Percentiles rank a stretch among this genome's conserved stretches.
These are phyloP conservation scores for Priceomyces fermenticarens DNA, from an alignment of 805 yeast genomes.

Conservation along the genomic window DNA sequence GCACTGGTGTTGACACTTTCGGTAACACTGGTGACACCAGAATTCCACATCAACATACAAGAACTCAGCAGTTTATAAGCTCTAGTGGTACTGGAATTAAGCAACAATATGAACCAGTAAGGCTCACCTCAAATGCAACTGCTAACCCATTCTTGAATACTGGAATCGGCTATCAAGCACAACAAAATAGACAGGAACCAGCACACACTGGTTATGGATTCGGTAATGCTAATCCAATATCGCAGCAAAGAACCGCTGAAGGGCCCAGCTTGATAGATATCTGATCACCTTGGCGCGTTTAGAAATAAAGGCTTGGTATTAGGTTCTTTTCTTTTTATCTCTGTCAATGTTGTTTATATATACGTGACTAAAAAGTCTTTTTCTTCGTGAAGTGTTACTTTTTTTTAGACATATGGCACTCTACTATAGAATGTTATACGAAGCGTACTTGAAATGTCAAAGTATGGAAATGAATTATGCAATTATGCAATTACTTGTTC, in stretches of 20 bases:
- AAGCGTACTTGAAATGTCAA: too few species aligned
- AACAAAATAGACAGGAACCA: conserved; percentile 45
- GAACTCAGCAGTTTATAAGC: conserved; percentile 74
- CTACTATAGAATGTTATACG: too few species aligned
- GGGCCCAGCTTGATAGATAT: conserved; percentile 49
- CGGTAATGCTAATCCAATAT: conserved; percentile 63
- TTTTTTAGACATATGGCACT: too few species aligned
- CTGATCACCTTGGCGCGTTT: conserved; percentile 11
- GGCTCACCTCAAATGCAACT: conserved; percentile 36
- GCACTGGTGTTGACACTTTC: conserved; percentile 91
- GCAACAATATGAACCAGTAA: conserved; percentile 37
- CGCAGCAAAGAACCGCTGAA: conserved; percentile 28
- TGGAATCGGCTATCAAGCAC: conserved; percentile 46
- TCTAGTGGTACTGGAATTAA: conserved; percentile 84
- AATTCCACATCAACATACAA: conserved; percentile 91
- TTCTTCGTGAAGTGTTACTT: too few species aligned
- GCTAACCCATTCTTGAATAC: conserved; percentile 62
- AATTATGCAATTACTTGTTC: too few species aligned
- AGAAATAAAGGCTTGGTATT: too few species aligned
- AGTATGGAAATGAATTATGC: too few species aligned
- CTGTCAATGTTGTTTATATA: background rate
- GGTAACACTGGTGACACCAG: conserved; percentile 83
- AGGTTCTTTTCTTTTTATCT: background rate
- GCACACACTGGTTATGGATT: conserved; percentile 93
- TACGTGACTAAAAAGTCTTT: too few species aligned